A percentile compares a stretch with the other conserved stretches of the same genome.
Conservation (phyloP, 1,284 basidiomycete genomes). For the Fomitopsis schrenkii region DNA sequence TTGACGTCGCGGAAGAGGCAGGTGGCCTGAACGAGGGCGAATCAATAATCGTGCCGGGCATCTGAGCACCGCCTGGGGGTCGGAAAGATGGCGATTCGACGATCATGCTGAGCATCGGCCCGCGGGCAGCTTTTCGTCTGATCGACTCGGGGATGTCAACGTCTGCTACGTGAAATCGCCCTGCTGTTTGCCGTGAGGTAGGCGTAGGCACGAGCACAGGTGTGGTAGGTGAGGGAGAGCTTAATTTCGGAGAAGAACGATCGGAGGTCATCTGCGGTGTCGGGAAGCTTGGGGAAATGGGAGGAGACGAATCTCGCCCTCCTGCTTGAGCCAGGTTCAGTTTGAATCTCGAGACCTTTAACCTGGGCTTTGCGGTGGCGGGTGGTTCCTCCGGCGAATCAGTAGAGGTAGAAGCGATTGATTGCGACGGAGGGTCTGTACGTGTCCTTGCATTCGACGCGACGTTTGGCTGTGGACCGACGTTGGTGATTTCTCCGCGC, state of each 20-base stretch:
- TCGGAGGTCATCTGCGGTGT: constrained; percentile 25
- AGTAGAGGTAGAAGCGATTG: background rate
- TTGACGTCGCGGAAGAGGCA: background rate
- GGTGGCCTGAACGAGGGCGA: constrained; percentile 22
- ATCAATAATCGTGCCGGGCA: constrained; percentile 18
- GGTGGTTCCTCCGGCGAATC: background rate
- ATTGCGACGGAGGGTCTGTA: background rate
- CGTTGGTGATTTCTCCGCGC: constrained; percentile 55
- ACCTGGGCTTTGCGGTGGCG: background rate
- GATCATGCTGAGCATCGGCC: constrained; percentile 16
- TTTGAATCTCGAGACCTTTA: constrained; percentile 26
- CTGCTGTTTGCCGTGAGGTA: constrained; percentile 5
- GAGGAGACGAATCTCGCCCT: background rate
- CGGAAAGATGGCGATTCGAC: constrained; percentile 17
- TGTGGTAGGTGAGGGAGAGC: constrained; percentile 14
- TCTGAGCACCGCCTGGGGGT: background rate
- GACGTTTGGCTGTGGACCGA: constrained; percentile 31
- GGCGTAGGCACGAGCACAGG: constrained; percentile 15
- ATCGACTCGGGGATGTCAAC: background rate
- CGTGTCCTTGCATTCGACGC: background rate
- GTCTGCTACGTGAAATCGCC: background rate
- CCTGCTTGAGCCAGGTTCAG: constrained; percentile 4
- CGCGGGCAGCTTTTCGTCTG: background rate
- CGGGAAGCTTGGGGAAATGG: constrained; percentile 10
- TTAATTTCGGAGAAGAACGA: constrained; percentile 30